phyloP scores from a whole-genome alignment of 495 filamentous ascomycete species.

The Podospora anserina region DNA sequence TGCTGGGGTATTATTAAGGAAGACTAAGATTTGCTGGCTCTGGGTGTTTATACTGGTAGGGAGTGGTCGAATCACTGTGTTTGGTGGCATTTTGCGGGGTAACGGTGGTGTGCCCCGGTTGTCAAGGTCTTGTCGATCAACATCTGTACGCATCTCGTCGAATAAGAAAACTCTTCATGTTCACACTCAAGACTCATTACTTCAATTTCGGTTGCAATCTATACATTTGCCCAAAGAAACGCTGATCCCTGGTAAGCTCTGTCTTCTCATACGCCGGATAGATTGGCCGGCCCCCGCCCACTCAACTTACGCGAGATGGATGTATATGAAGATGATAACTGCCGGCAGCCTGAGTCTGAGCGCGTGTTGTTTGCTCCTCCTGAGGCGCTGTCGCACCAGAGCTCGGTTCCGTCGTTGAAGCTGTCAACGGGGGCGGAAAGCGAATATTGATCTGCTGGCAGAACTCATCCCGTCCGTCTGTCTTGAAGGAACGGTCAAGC shows the following conservation, averaged over 20 bases:
- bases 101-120: background rate
- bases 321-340: constrained; percentile 2
- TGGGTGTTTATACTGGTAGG: no score
- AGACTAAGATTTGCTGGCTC: no score
- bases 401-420: background rate
- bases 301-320: background rate
- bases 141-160: background rate
- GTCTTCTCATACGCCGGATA: constrained; percentile 2
- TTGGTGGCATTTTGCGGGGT: background rate
- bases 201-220: background rate
- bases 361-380: background rate
- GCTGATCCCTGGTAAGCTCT: background rate
- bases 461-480: background rate
- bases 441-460: background rate
- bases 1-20: no score
- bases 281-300: background rate
- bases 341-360: constrained; percentile 3
- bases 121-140: background rate
- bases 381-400: background rate
- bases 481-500: background rate
- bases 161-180: background rate
- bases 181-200: background rate
- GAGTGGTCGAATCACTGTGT: no score
- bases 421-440: background rate
- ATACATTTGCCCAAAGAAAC: background rate